A percentile compares a stretch with the other conserved stretches of the same genome.
Evolutionary conservation across 176 grass and related monocot genomes (phyloP).

Genomic region (Tillandsia fasciculata): DNA sequence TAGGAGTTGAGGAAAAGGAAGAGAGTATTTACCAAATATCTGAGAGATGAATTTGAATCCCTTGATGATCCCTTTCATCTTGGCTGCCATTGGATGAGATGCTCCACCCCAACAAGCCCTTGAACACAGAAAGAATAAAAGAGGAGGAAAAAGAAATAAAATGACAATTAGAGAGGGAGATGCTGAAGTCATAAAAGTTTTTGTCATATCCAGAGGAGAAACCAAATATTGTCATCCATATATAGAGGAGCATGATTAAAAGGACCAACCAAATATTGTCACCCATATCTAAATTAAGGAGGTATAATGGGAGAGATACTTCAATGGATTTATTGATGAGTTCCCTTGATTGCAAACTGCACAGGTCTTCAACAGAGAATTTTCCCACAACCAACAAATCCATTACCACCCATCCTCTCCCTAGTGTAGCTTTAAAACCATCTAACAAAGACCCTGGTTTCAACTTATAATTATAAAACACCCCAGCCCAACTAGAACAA

Average conservation of each 20-base stretch:
- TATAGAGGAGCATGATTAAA: background rate
- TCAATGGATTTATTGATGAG: background rate
- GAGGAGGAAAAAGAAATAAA: background rate
- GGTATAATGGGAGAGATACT: background rate
- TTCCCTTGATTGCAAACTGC: background rate
- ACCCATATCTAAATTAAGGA: background rate
- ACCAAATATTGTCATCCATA: slow-evolving; percentile 1
- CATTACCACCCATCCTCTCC: background rate
- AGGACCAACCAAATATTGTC: background rate
- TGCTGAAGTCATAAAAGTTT: background rate
- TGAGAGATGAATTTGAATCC: slow-evolving; percentile 79
- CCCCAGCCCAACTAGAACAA: background rate
- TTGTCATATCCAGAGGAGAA: background rate
- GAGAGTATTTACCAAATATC: slow-evolving; percentile 58
- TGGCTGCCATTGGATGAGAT: slow-evolving; percentile 34
- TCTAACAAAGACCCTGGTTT: background rate
- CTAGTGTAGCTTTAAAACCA: background rate
- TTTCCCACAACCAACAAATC: background rate
- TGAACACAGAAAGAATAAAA: background rate
- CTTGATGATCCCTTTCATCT: slow-evolving; percentile 89
- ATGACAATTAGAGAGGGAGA: background rate
- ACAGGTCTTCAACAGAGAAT: background rate
- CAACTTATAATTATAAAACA: background rate
- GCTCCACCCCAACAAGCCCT: background rate
- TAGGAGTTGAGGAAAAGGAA: slow-evolving; percentile 1